Evolutionary conservation across 352 stramenopile genomes (phyloP).

Genomic region (Plasmopara muralis): DNA sequence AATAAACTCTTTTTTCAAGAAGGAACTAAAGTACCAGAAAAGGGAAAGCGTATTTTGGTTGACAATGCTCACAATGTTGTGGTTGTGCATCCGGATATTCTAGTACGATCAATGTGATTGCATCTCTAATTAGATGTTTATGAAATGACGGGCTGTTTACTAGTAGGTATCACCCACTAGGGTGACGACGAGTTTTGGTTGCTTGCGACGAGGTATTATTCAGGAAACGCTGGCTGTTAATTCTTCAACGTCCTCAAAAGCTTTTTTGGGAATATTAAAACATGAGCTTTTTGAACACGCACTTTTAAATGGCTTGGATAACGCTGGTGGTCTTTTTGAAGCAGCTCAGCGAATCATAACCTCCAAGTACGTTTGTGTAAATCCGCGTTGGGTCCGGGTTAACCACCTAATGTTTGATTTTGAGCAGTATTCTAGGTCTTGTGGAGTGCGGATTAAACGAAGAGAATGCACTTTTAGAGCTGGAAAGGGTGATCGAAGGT

Average conservation of each 20-base stretch:
- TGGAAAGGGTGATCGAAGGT: constrained; percentile 48
- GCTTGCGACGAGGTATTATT: constrained; percentile 61
- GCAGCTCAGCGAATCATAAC: constrained; percentile 48
- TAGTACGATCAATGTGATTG: constrained; percentile 30
- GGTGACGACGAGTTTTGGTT: constrained; percentile 71
- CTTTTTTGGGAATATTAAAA: constrained; percentile 72
- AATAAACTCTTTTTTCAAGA: constrained; percentile 40
- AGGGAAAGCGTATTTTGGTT: constrained; percentile 23
- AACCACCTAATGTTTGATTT: constrained; percentile 6
- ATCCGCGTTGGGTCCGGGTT: background rate
- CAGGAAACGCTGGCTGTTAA: constrained; percentile 58
- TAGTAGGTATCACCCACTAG: constrained; percentile 70
- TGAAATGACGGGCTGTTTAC: constrained; percentile 4
- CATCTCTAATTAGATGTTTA: background rate
- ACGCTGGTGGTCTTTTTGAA: constrained; percentile 26
- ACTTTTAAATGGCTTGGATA: constrained; percentile 32
- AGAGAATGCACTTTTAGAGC: constrained; percentile 44
- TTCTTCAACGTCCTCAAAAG: constrained; percentile 48
- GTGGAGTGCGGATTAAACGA: constrained; percentile 62
- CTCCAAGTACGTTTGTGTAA: constrained; percentile 39
- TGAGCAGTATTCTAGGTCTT: constrained; percentile 51
- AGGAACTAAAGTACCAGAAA: constrained; percentile 1
- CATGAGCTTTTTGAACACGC: constrained; percentile 75
- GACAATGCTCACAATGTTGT: constrained; percentile 58
- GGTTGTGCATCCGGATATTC: constrained; percentile 67